Conservation (phyloP, 2,329 filamentous ascomycete genomes). For the Colletotrichum sp. region DNA sequence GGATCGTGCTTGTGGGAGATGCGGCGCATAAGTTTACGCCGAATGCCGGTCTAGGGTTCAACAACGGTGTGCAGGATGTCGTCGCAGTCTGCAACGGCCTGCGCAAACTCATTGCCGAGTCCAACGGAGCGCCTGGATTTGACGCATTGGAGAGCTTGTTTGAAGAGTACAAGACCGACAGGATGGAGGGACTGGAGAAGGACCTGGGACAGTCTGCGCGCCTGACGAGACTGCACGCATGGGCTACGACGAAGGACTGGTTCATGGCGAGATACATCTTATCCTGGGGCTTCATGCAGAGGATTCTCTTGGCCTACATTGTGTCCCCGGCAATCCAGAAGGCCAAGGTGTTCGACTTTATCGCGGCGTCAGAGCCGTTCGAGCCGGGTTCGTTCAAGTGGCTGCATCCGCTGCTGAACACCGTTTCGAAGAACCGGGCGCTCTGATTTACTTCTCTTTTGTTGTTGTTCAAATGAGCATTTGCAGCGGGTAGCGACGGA, state of each 20-base stretch:
- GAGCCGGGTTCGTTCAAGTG: conserved; percentile 14
- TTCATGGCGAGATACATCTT: conserved; percentile 26
- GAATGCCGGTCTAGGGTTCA: conserved; percentile 37
- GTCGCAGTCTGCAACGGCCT: conserved; percentile 33
- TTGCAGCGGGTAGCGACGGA: neutral
- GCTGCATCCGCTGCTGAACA: neutral
- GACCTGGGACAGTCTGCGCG: conserved; percentile 21
- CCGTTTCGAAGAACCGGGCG: neutral
- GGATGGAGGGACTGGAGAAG: conserved; percentile 12
- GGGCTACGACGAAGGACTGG: conserved; percentile 28
- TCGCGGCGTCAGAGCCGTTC: conserved; percentile 21
- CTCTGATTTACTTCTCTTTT: neutral
- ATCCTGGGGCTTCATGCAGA: neutral
- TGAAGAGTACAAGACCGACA: conserved; percentile 23
- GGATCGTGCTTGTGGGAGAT: conserved; percentile 40
- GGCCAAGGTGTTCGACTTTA: conserved; percentile 24
- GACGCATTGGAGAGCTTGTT: conserved; percentile 17
- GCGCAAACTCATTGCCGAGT: neutral
- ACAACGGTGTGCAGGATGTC: conserved; percentile 38
- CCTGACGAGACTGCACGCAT: conserved; percentile 28
- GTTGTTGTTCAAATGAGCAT: neutral
- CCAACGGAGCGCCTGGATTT: neutral
- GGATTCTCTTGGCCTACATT: conserved; percentile 1
- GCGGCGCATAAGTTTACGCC: conserved; percentile 43
- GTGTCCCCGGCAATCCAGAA: conserved; percentile 15